A percentile compares a stretch with the other conserved stretches of the same genome.
Evolutionary conservation across 768 basidiomycete species (phyloP).

Genomic region (Rhizopogon vesiculosus): DNA sequence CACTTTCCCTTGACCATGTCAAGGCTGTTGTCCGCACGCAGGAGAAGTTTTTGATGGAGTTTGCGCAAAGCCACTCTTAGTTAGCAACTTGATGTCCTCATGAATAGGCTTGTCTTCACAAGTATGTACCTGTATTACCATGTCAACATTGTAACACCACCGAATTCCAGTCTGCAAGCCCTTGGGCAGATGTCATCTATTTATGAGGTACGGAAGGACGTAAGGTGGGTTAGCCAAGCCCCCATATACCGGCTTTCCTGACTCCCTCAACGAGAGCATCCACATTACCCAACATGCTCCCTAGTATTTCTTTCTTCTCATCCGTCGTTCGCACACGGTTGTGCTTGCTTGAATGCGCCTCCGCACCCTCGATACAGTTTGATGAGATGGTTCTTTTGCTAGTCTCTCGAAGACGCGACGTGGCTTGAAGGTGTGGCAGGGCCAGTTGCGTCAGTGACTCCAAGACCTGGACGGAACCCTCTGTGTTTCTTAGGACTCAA

Average conservation of each 20-base stretch:
- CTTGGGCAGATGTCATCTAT: too few species aligned
- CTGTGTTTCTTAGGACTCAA: constrained; percentile 61
- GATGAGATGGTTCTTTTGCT: not conserved
- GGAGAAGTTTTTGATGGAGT: constrained; percentile 22
- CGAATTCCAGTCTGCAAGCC: not conserved
- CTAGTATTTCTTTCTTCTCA: constrained; percentile 79
- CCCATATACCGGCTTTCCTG: constrained; percentile 84
- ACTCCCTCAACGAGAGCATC: constrained; percentile 88
- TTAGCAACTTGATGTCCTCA: not conserved
- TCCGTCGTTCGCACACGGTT: constrained; percentile 52
- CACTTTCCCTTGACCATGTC: constrained; percentile 14
- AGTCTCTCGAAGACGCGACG: constrained; percentile 4
- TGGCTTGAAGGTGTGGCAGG: constrained; percentile 2
- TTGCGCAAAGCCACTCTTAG: constrained; percentile 4
- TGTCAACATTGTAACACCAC: not conserved
- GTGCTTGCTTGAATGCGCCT: constrained; percentile 13
- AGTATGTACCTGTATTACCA: constrained; percentile 4
- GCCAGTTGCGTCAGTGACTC: constrained; percentile 18
- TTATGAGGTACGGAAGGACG: too few species aligned
- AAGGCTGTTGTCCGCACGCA: constrained; percentile 17
- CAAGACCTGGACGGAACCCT: constrained; percentile 22
- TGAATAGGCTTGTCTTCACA: constrained; percentile 5
- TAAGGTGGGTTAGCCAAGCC: constrained; percentile 40
- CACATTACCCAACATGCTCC: constrained; percentile 85
- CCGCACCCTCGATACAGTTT: not conserved